These are phyloP conservation scores for Diaporthe vaccinii DNA, from an alignment of 2,329 filamentous ascomycete genomes.

Conservation along the genomic window DNA sequence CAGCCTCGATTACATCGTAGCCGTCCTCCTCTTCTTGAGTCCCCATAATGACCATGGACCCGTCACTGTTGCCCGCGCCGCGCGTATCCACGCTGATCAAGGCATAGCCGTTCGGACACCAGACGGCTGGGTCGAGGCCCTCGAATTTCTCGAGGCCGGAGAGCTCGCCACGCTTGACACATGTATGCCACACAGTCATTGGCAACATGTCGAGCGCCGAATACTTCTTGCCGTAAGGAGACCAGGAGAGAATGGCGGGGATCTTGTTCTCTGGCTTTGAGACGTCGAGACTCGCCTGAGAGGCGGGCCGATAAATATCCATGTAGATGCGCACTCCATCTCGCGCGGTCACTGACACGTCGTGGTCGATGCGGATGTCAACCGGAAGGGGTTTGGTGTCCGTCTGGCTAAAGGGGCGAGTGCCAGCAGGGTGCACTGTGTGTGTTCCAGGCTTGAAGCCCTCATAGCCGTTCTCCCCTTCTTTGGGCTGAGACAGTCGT, in stretches of 20 bases:
- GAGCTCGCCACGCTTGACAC: slow-evolving; percentile 48
- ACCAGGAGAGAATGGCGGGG: slow-evolving; percentile 60
- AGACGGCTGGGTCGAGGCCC: slow-evolving; percentile 49
- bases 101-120: slow-evolving; percentile 48
- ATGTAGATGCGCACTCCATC: slow-evolving; percentile 58
- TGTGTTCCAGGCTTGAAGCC: slow-evolving; percentile 54
- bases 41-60: slow-evolving; percentile 45
- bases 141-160: slow-evolving; percentile 49
- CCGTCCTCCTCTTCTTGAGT: slow-evolving; percentile 47
- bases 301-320: slow-evolving; percentile 59
- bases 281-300: slow-evolving; percentile 6
- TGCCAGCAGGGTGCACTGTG: slow-evolving; percentile 53
- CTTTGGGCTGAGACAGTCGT: slow-evolving; percentile 47
- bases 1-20: slow-evolving; percentile 47
- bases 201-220: slow-evolving; percentile 54
- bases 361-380: slow-evolving; percentile 56
- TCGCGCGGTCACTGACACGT: slow-evolving; percentile 55
- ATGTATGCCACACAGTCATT: slow-evolving; percentile 55
- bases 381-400: slow-evolving; percentile 49
- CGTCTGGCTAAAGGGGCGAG: slow-evolving; percentile 48
- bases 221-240: slow-evolving; percentile 60
- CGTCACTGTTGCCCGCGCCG: slow-evolving; percentile 47
- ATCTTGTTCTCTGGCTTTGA: slow-evolving; percentile 49
- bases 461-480: slow-evolving; percentile 56
- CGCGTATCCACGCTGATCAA: slow-evolving; percentile 49